phyloP scores from a whole-genome alignment of 441 rosid species.

The Populus hybrid region DNA sequence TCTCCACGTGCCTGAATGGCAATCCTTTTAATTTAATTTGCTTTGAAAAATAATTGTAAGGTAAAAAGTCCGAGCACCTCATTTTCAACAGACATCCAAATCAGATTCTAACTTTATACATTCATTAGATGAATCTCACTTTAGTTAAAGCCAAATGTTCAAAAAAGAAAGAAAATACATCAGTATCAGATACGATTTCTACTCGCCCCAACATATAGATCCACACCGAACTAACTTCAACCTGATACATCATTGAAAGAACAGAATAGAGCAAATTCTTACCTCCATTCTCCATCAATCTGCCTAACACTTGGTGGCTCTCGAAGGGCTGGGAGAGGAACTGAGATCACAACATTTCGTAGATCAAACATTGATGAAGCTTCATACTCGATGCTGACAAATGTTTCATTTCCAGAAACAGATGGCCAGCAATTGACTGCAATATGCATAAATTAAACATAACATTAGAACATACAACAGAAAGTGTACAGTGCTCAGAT shows the following conservation, averaged over 20 bases:
- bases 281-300: constrained; percentile 98
- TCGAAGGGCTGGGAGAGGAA: constrained; percentile 91
- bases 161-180: background rate
- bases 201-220: background rate
- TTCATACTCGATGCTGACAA: constrained; percentile 94
- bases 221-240: background rate
- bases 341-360: constrained; percentile 76
- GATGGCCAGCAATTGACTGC: constrained; percentile 99
- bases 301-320: constrained; percentile 83
- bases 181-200: background rate
- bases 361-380: constrained; percentile 89
- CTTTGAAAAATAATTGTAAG: too few species aligned
- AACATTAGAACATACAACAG: constrained; percentile 18
- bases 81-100: background rate
- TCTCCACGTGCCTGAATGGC: background rate
- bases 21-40: background rate
- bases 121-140: background rate
- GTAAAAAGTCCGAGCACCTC: background rate
- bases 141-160: background rate
- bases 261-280: background rate
- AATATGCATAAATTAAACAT: constrained; percentile 20
- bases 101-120: background rate
- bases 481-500: constrained; percentile 2
- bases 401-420: constrained; percentile 91
- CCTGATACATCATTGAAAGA: background rate